These are phyloP conservation scores for Tylopilus sp. DNA, from an alignment of 768 basidiomycete genomes.

Conservation along the genomic window DNA sequence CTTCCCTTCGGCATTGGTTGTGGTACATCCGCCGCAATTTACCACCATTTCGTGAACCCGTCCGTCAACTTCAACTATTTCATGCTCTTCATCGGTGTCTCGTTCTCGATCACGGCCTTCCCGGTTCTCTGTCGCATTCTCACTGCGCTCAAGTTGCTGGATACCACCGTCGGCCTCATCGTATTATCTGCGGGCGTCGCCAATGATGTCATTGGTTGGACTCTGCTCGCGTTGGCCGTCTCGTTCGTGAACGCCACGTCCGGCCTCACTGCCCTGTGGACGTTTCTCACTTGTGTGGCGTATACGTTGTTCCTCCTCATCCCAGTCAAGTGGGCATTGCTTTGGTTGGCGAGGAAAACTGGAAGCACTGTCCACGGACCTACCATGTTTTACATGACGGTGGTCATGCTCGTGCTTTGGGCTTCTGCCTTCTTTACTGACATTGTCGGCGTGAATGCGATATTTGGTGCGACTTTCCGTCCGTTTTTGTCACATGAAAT, in stretches of 20 bases:
- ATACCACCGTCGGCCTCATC: conserved; percentile 90
- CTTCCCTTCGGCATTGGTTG: conserved; percentile 88
- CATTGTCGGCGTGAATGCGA: conserved; percentile 90
- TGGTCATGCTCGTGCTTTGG: conserved; percentile 77
- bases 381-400: conserved; percentile 84
- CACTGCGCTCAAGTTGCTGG: conserved; percentile 84
- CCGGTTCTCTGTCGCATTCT: conserved; percentile 89
- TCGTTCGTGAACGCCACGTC: conserved; percentile 87
- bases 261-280: conserved; percentile 81
- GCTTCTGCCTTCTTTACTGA: conserved; percentile 91
- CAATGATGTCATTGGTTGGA: conserved; percentile 88
- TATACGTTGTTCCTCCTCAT: conserved; percentile 79
- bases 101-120: conserved; percentile 86
- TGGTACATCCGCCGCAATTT: conserved; percentile 69
- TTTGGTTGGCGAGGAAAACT: conserved; percentile 71
- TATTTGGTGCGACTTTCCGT: conserved; percentile 84
- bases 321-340: conserved; percentile 56
- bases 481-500: too few species aligned
- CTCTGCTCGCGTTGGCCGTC: conserved; percentile 82
- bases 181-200: conserved; percentile 92
- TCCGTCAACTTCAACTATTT: conserved; percentile 76
- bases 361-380: conserved; percentile 83
- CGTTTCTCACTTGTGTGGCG: conserved; percentile 74
- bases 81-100: conserved; percentile 91
- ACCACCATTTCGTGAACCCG: conserved; percentile 64